A percentile compares a stretch with the other conserved stretches of the same genome.
Conservation (phyloP, 2,329 filamentous ascomycete species). For the Fusarium nematophilum region DNA sequence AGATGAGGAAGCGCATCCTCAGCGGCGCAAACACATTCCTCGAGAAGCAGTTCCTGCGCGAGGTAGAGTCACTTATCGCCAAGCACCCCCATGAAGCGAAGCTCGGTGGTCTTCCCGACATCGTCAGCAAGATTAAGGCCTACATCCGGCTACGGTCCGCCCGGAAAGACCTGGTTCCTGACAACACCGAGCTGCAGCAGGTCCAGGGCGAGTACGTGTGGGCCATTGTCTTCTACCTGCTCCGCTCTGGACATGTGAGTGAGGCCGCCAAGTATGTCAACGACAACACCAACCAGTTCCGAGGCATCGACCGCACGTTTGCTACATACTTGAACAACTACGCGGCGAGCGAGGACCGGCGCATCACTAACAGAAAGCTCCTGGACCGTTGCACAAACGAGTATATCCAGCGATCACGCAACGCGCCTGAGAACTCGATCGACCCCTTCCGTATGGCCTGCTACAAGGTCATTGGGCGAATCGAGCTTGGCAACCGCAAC, state of each 20-base stretch:
- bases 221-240: conserved; percentile 92
- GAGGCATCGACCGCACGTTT: conserved; percentile 91
- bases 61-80: conserved; percentile 80
- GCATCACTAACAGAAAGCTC: conserved; percentile 77
- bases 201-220: conserved; percentile 88
- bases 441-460: conserved; percentile 97
- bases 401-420: conserved; percentile 85
- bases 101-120: conserved; percentile 87
- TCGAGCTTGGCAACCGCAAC: conserved; percentile 73
- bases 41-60: conserved; percentile 82
- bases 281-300: conserved; percentile 81
- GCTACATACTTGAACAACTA: conserved; percentile 88
- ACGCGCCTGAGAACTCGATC: conserved; percentile 86
- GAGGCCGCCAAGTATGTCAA: conserved; percentile 91
- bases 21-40: conserved; percentile 82
- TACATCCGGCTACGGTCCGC: conserved; percentile 85
- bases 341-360: conserved; percentile 78
- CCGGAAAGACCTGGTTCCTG: conserved; percentile 85
- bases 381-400: conserved; percentile 91
- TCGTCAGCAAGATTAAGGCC: conserved; percentile 90
- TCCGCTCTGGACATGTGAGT: conserved; percentile 83
- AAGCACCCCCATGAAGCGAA: conserved; percentile 91
- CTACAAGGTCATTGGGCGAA: conserved; percentile 95
- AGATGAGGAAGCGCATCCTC: conserved; percentile 82
- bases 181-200: conserved; percentile 83